Conservation (phyloP, 1,284 basidiomycete genomes). For the Mycena citricolor region DNA sequence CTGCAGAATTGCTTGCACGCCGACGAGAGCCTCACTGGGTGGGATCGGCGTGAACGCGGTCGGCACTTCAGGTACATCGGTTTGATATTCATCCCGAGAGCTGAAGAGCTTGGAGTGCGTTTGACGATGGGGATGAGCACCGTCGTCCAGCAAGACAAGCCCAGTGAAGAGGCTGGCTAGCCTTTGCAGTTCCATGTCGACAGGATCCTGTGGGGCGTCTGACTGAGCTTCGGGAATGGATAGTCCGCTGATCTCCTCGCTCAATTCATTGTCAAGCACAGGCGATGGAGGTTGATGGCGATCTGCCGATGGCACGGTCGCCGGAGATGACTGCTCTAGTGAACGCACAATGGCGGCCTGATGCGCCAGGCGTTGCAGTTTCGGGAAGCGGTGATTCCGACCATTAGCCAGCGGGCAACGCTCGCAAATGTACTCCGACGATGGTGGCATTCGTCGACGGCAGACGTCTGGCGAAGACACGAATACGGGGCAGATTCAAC, state of each 20-base stretch:
- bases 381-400: not conserved
- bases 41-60: not conserved
- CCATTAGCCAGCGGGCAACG: not conserved
- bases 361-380: not conserved
- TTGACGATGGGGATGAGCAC: not conserved
- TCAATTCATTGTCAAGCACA: too few species aligned
- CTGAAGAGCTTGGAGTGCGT: constrained; percentile 1
- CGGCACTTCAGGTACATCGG: not conserved
- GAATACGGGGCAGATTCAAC: too few species aligned
- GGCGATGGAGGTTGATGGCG: too few species aligned
- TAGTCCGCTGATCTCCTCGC: too few species aligned
- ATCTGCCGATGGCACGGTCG: too few species aligned
- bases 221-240: too few species aligned
- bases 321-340: not conserved
- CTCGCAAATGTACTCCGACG: not conserved
- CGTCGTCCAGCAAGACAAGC: not conserved
- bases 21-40: not conserved
- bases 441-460: not conserved
- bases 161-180: not conserved
- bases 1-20: not conserved
- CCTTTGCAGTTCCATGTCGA: not conserved
- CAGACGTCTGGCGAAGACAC: not conserved
- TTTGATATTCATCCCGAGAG: not conserved
- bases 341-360: not conserved
- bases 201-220: too few species aligned